Evolutionary conservation across 2,329 filamentous ascomycete genomes (phyloP), one percentile per base, ranked within the genome.

Genomic region (Neurospora sp.): DNA sequence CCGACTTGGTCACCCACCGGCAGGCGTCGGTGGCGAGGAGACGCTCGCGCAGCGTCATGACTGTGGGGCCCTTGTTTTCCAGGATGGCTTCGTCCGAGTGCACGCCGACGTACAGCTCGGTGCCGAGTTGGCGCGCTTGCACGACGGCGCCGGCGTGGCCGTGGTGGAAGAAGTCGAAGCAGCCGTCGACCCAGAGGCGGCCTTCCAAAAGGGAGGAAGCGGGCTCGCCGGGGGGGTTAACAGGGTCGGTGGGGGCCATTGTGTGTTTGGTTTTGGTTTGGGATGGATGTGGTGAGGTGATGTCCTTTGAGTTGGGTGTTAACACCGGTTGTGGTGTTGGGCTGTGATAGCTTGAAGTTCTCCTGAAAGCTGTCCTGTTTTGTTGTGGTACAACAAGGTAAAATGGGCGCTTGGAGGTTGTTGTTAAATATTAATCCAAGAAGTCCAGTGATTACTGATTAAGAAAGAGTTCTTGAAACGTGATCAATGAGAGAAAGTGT

Each of bases 121-220:
- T 89, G 75, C 96, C 96, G 23, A 98, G 87, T 80, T 93, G 93
- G 73, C 96, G 92, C 68, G 96, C 96, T 81, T 99, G 96, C 67
- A 99, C 89, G 86, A 98, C 97, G 74, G 96, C 96, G 72, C 96
- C 96, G 5, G 96, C 96, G 83, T 99, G 96, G 76, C 96, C 96
- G 80, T 98, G 96, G 80, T 99, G 96, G 82, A 94, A 96, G 82
- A 99, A 99, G 84, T 99, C 96, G 83, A 97, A 99, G 85, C 96
- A 99, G 73, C 96, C 96, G 80, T 99, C 96, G 36, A 99, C 92
- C 96, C 96, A 99, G 77, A 99, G 92, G 74, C 95, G 90, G 76
- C 92, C 89, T 38, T 89, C 86, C 40, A 87, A 81, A 9, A 89
- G 81, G 78, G 86, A 84, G 42, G 84, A 82, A 69, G 84, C 85